Percentiles rank a stretch among this genome's conserved stretches.
Evolutionary conservation across 345 rosid genomes (phyloP).

Genomic region (Alliaria petiolata): DNA sequence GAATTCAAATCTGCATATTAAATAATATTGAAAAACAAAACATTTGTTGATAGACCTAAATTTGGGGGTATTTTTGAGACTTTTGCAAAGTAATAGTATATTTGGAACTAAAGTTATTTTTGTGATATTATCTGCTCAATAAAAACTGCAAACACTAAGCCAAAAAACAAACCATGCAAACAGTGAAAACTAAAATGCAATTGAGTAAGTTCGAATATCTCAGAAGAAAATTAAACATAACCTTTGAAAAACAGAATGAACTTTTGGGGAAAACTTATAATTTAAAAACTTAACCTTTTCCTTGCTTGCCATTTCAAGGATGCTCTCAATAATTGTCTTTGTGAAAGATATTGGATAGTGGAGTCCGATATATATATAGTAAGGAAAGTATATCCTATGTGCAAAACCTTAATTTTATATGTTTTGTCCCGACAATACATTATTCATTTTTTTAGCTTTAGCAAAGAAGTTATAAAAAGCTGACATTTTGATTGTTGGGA

Average conservation of each 20-base stretch:
- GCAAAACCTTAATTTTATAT: slow-evolving; percentile 18
- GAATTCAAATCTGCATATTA: no score
- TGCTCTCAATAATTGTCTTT: slow-evolving; percentile 30
- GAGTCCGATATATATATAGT: slow-evolving; percentile 16
- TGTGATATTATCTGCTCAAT: no score
- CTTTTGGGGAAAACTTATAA: background rate
- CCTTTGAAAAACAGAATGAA: background rate
- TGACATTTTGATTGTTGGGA: slow-evolving; percentile 5
- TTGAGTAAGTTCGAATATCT: background rate
- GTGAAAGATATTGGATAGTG: slow-evolving; percentile 25
- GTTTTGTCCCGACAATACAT: slow-evolving; percentile 11
- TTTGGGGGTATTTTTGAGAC: background rate
- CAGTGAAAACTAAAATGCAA: background rate
- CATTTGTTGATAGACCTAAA: background rate
- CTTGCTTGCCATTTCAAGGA: slow-evolving; percentile 26
- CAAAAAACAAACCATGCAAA: background rate
- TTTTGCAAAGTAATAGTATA: background rate
- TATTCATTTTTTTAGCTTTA: background rate
- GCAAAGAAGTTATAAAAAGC: slow-evolving; percentile 21
- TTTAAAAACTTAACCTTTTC: background rate
- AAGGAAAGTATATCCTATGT: slow-evolving; percentile 23
- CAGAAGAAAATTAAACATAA: background rate
- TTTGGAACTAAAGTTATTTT: background rate
- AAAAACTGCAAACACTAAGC: background rate
- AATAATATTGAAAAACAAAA: background rate